Conservation (phyloP, 2,329 filamentous ascomycete genomes). For the Magnaporthales sp. region DNA sequence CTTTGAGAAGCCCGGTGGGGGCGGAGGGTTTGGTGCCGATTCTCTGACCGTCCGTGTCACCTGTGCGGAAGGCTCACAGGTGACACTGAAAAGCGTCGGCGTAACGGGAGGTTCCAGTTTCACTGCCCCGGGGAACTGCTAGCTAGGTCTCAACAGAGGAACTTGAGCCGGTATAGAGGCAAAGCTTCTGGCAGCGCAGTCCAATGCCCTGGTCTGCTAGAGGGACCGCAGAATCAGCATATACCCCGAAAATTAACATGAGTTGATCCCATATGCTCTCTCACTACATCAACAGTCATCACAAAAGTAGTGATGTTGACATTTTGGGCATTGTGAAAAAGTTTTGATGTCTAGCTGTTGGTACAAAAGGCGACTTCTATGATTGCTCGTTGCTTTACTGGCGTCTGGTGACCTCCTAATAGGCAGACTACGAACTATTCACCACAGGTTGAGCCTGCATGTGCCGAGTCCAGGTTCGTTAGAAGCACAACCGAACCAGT, state of each 20-base stretch:
- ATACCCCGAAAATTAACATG: neutral
- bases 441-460: no score
- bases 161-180: neutral
- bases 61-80: slow-evolving; percentile 1
- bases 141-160: neutral
- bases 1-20: slow-evolving; percentile 44
- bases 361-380: no score
- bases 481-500: no score
- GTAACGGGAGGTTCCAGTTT: slow-evolving; percentile 6
- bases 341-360: no score
- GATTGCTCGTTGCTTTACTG: no score
- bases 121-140: slow-evolving; percentile 4
- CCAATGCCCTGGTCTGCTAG: neutral
- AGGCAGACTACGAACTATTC: no score
- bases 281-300: neutral
- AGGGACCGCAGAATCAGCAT: neutral
- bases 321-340: no score
- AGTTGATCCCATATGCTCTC: neutral
- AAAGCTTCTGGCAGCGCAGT: neutral
- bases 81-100: slow-evolving; percentile 6
- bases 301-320: neutral
- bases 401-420: no score
- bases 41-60: slow-evolving; percentile 7
- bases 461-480: no score
- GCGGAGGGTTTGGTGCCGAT: slow-evolving; percentile 26